Evolutionary conservation across 2,329 filamentous ascomycete species (phyloP), one percentile per base, ranked within the genome.

Genomic region (Diaporthe velutina): DNA sequence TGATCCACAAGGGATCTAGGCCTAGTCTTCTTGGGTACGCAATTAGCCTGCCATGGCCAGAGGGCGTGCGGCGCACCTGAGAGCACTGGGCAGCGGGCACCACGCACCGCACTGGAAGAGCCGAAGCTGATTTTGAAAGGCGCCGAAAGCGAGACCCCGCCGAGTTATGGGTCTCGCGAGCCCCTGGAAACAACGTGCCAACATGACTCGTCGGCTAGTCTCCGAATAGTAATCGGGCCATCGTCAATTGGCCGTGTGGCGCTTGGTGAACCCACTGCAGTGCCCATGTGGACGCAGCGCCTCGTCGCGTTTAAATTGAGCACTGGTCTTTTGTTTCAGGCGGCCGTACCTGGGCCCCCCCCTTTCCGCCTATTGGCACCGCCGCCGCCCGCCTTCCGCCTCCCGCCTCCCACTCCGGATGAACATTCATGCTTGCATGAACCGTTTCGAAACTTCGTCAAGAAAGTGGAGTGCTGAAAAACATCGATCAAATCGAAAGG

Each of bases 251-350:
- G 73, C 48, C 58, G 19, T 33, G n/a, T 22, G 45, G 33, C 33
- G 38, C 35, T 33, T 52, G 42, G 33, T 54, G 48, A 50, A 70
- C 22, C 45, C 61, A 55, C 28, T 38, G 33, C 38, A 38, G 38
- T 28, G 25, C 22, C 61, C 52, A 30, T 42, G 71, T 68, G 52
- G 52, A 50, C 38, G 60, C 25, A 50, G 25, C 58, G 54, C 55
- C 33, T 45, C 70, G 74, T 73, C 52, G 70, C 70, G 48, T 64
- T 57, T 73, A 64, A 57, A 73, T 75, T 75, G 54, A 66, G n/a
- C 35, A 55, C 28, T 50, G 35, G 48, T 61, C 55, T 25, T 42
- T 61, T 73, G 74, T 75, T 75, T 75, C 74, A 73, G 70, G 57
- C 57, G 25, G 1, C 19, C 19, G 17, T 7, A 13, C 3, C 48